Percentiles rank a stretch among this genome's conserved stretches.
phyloP scores from a whole-genome alignment of 2,329 filamentous ascomycete genomes.

The Trichoderma atrobrunneum region DNA sequence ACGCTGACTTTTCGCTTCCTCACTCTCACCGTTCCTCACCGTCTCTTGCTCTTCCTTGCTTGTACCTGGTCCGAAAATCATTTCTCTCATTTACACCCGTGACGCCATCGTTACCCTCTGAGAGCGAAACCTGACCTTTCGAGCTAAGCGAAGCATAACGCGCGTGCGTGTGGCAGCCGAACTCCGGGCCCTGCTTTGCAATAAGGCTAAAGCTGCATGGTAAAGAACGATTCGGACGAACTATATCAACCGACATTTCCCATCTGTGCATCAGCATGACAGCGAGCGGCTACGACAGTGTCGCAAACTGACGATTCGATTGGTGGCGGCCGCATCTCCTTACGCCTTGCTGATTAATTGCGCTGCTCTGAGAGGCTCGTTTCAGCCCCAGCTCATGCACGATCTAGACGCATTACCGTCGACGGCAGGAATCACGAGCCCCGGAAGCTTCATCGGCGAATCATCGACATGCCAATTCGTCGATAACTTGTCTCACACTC shows the following conservation, averaged over 20 bases:
- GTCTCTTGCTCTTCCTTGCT: background rate
- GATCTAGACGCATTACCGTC: constrained; percentile 2
- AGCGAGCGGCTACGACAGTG: background rate
- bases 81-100: background rate
- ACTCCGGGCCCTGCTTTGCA: background rate
- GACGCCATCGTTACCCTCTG: constrained; percentile 2
- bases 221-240: background rate
- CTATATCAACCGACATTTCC: background rate
- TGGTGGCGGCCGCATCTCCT: background rate
- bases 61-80: background rate
- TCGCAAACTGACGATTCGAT: background rate
- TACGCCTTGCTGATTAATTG: constrained; percentile 36
- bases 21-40: background rate
- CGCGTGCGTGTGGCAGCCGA: background rate
- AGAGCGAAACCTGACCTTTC: background rate
- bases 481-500: background rate
- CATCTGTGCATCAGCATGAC: background rate
- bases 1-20: background rate
- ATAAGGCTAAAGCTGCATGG: constrained; percentile 9
- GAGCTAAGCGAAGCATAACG: background rate
- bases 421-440: background rate
- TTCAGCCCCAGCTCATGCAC: constrained; percentile 3
- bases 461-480: constrained; percentile 12
- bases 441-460: constrained; percentile 1
- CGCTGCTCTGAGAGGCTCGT: constrained; percentile 33